Evolutionary conservation across 2,329 filamentous ascomycete genomes (phyloP).

Genomic region (Xenoacremonium recifei): DNA sequence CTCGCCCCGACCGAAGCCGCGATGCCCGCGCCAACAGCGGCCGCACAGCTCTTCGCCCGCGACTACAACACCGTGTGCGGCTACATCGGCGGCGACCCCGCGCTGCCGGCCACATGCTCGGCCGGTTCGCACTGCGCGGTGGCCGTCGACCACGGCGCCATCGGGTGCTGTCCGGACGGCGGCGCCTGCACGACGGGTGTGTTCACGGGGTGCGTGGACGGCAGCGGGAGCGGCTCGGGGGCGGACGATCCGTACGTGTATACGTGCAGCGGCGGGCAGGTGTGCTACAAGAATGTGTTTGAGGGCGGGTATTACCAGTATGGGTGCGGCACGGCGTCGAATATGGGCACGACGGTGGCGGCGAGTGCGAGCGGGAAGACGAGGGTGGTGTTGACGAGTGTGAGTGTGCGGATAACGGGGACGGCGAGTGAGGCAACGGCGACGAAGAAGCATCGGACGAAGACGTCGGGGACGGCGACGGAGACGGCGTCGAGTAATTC

Average conservation of each 20-base stretch:
- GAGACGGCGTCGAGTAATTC: neutral
- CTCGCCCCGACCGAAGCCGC: too few species aligned
- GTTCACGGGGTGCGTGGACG: slow-evolving; percentile 57
- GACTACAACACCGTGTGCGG: slow-evolving; percentile 57
- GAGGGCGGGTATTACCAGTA: slow-evolving; percentile 56
- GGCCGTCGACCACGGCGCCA: slow-evolving; percentile 46
- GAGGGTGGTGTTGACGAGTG: slow-evolving; percentile 33
- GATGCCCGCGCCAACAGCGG: slow-evolving; percentile 38
- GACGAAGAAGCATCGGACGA: too few species aligned
- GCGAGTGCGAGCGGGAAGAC: slow-evolving; percentile 43
- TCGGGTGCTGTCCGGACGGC: slow-evolving; percentile 56
- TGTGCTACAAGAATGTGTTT: slow-evolving; percentile 57
- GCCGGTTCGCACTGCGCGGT: slow-evolving; percentile 58
- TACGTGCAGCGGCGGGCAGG: slow-evolving; percentile 49
- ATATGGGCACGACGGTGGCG: slow-evolving; percentile 47
- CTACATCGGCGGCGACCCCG: slow-evolving; percentile 52
- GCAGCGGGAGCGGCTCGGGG: slow-evolving; percentile 47
- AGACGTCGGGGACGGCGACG: slow-evolving; percentile 34
- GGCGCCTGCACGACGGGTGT: slow-evolving; percentile 53
- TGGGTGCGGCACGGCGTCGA: slow-evolving; percentile 51
- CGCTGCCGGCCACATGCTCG: slow-evolving; percentile 55
- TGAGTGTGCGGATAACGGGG: slow-evolving; percentile 41
- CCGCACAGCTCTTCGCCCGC: slow-evolving; percentile 36
- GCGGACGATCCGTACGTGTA: slow-evolving; percentile 56
- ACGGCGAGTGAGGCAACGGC: slow-evolving; percentile 39